Percentiles rank a stretch among this genome's conserved stretches.
Conservation (phyloP, 164 flowering plant genomes). For the Vitis riparia region DNA sequence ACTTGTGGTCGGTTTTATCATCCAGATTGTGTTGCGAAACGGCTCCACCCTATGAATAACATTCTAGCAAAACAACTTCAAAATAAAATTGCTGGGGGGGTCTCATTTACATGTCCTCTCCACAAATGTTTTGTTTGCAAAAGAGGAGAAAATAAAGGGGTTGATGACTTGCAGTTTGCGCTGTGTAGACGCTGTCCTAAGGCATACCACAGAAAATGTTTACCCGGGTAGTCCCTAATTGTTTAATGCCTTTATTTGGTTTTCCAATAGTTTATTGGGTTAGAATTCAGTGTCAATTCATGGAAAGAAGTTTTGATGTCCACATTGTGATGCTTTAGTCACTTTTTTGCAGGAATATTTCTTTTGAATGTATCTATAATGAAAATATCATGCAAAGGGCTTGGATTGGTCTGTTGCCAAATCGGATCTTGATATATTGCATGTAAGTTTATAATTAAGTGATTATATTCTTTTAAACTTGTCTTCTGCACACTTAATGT, state of each 20-base stretch:
- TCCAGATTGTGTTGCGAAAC: slow-evolving; percentile 55
- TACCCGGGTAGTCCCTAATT: slow-evolving; percentile 51
- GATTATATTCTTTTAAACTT: background rate
- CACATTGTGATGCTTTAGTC: background rate
- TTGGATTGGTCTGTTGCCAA: slow-evolving; percentile 59
- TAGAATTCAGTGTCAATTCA: background rate
- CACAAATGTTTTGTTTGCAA: slow-evolving; percentile 58
- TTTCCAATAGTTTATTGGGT: background rate
- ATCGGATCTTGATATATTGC: slow-evolving; percentile 70
- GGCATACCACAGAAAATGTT: slow-evolving; percentile 75
- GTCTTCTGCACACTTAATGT: background rate
- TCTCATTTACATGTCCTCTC: slow-evolving; percentile 59
- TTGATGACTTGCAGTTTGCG: slow-evolving; percentile 60
- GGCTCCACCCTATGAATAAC: slow-evolving; percentile 35
- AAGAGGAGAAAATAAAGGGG: slow-evolving; percentile 39
- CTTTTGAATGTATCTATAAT: slow-evolving; percentile 18
- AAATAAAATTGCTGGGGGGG: slow-evolving; percentile 48
- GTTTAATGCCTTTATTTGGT: background rate
- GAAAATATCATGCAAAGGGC: slow-evolving; percentile 45
- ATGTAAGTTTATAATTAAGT: slow-evolving; percentile 39
- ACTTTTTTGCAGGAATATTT: slow-evolving; percentile 32
- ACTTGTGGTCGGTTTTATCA: slow-evolving; percentile 77
- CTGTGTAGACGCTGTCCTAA: slow-evolving; percentile 77
- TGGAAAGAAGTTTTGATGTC: background rate
- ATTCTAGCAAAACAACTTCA: slow-evolving; percentile 29